Base-by-base conservation (phyloP, 306 rosid species). In the Urtica urens region DNA sequence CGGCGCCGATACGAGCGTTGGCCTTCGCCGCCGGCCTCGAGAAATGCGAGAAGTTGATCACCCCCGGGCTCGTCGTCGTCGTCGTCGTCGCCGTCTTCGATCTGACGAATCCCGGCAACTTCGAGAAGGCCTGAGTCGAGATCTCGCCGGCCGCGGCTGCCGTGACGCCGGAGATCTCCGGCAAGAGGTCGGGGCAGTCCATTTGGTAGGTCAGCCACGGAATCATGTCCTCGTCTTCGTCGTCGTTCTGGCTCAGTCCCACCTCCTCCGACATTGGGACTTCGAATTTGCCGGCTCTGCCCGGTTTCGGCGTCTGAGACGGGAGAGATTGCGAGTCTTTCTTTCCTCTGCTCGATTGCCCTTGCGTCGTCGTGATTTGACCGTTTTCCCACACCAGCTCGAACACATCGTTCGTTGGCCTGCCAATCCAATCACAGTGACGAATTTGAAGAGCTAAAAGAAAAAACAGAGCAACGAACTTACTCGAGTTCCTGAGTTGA, bases 361-460 rank as follows among this genome's bases (percentile, higher is more conserved):
- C 85, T 68, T 77, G 95, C 59, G 64, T 69, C 35, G 75, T 54
- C 35, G 75, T 54, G 73, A 90, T 65, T 67, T 81, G 95, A 62
- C 99, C 99, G 66, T 78, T 79, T 57, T 79, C 87, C 95, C 87
- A 90, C 34, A 90, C 81, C 23, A 90, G 76, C 80, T 90, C 99
- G 44, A 81, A 66, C 58, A 85, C 65, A 55, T 82, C 95, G 67
- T 64, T 79, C 59, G 65, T 78, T 41, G 75, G 76, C 42, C 99
- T 90, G 72, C 73, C 50, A 67, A 69, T 17, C 18, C 1, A 40
- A 40, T 11, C 14, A 8, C 6, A 2, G 17, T 7, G 17, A 39
- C 17, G 6, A 39, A 0, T 11, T 14, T 49, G 33, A 64, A 56
- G 13, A 53, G 23, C 23, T 25, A 31, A 5, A 39, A 62, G 63